Evolutionary conservation across 139 green algal species (phyloP), one percentile per base, ranked within the genome.

Genomic region (Astrephomene gubernaculifera): DNA sequence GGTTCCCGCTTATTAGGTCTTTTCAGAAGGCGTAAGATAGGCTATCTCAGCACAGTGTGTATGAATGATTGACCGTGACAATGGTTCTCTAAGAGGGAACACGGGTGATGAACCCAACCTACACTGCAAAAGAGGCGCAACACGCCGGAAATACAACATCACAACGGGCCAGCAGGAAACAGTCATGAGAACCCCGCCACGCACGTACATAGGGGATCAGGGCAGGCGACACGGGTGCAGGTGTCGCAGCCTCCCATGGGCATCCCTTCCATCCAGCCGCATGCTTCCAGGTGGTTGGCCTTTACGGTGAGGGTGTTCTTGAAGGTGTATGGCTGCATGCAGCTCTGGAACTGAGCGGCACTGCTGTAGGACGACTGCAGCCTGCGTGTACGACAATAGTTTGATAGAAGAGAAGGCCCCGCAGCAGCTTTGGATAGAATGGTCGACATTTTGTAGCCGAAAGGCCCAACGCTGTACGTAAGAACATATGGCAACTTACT

Each of bases 161-260:
- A 57, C 49, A 25, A 17, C 49, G 12, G 12, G 49, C 49, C 49
- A 57, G 49, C 49, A 17, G 12, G 17, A 57, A 12, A 57, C 49
- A 17, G 12, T 17, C 49, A 17, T 17, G 12, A 57, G 49, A 57
- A 17, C 49, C 49, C 49, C n/a, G 49, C 49, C 49, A 57, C 12
- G 17, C 49, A 17, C 74, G 41, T 39, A 82, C 74, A 27, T 2
- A 82, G 36, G 8, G 54, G 54, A 21, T 82, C 36, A 14, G 74
- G 54, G 54, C 74, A 82, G 2, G 53, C 27, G 2, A 10, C 27
- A 1, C 2, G 5, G 2, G 54, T 82, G 57, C 74, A 82, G 1
- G 53, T 52, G 33, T 71, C 53, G 38, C 74, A 82, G 3, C 74
- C 74, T 10, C 2, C 54, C 74, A 82, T 82, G 36, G 74, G 54